A percentile compares a stretch with the other conserved stretches of the same genome.
Evolutionary conservation across 129 eudicot species (phyloP).

Genomic region (Tagetes erecta): DNA sequence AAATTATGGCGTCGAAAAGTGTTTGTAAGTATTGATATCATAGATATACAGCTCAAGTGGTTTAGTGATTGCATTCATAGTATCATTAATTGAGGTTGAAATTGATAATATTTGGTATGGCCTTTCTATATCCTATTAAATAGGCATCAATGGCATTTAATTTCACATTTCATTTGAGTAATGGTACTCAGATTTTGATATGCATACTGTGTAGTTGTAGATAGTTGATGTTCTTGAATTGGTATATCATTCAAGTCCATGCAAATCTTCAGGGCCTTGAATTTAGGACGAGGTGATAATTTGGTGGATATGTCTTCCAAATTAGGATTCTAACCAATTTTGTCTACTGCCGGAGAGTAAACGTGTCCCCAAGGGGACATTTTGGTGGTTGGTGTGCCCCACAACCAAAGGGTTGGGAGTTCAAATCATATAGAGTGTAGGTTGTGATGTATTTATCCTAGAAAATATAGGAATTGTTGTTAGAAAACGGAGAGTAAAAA

Average conservation of each 20-base stretch:
- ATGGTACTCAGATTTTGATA: background rate
- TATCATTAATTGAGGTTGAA: background rate
- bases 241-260: slow-evolving; percentile 14
- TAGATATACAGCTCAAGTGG: background rate
- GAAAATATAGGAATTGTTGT: too few relatives aligned
- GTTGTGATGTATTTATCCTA: too few relatives aligned
- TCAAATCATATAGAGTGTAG: too few relatives aligned
- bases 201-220: background rate
- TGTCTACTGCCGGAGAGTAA: slow-evolving; percentile 1
- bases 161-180: background rate
- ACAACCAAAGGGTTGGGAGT: too few relatives aligned
- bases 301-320: background rate
- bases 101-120: background rate
- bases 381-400: too few relatives aligned
- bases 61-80: background rate
- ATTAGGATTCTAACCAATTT: background rate
- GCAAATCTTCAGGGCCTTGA: background rate
- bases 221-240: slow-evolving; percentile 24
- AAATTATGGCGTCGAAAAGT: background rate
- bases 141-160: background rate
- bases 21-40: too few relatives aligned
- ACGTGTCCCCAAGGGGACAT: too few relatives aligned
- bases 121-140: background rate
- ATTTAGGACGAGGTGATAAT: slow-evolving; percentile 13
- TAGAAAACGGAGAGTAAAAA: background rate